Conservation (phyloP, 306 rosid genomes). For the Medicago ruthenica region DNA sequence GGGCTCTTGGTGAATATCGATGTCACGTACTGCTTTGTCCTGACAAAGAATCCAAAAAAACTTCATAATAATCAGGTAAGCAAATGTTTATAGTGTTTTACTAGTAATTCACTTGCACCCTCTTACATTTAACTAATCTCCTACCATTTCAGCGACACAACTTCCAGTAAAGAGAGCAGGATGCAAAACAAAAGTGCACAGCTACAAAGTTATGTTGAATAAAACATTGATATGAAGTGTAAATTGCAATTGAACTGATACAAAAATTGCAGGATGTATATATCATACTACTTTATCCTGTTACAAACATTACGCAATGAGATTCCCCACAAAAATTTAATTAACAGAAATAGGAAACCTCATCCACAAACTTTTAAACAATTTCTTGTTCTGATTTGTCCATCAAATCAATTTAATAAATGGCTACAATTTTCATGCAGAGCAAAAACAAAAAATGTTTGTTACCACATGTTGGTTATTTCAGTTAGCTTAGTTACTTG, state of each 20-base stretch:
- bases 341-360: no score
- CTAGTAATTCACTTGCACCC: background rate
- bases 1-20: slow-evolving; percentile 79
- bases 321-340: no score
- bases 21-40: slow-evolving; percentile 43
- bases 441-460: background rate
- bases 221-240: background rate
- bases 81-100: background rate
- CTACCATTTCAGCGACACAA: background rate
- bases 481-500: no score
- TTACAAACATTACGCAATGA: no score
- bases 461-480: no score
- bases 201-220: slow-evolving; percentile 6
- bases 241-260: slow-evolving; percentile 26
- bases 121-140: background rate
- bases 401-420: no score
- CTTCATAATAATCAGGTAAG: background rate
- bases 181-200: background rate
- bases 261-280: background rate
- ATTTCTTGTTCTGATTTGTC: no score
- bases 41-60: background rate
- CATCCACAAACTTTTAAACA: no score
- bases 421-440: no score
- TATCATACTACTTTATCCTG: background rate
- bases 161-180: background rate